These are phyloP conservation scores for Fusarium camptoceras DNA, from an alignment of 2,329 filamentous ascomycete genomes.

Conservation along the genomic window DNA sequence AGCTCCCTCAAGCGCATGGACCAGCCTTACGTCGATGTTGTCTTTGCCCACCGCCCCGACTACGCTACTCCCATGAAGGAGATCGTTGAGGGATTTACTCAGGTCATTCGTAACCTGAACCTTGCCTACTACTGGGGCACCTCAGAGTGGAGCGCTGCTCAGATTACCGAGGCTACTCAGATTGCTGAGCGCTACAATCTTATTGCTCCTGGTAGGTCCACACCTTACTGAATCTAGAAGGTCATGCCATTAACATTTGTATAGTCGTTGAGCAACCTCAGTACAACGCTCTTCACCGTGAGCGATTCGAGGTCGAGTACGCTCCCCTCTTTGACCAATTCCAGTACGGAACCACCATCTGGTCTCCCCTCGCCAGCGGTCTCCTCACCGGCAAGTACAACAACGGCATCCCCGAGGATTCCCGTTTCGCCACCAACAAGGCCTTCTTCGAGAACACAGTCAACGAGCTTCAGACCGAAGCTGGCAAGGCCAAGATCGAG, in stretches of 20 bases:
- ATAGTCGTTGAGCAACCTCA: slow-evolving; percentile 72
- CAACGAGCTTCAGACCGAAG: slow-evolving; percentile 27
- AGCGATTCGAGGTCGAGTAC: slow-evolving; percentile 73
- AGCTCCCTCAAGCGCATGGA: slow-evolving; percentile 42
- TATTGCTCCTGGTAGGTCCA: slow-evolving; percentile 67
- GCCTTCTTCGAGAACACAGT: slow-evolving; percentile 33
- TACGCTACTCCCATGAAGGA: slow-evolving; percentile 44
- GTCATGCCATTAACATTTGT: too few species aligned
- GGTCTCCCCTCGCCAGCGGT: slow-evolving; percentile 66
- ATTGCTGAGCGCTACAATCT: slow-evolving; percentile 70
- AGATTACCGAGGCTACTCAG: slow-evolving; percentile 68
- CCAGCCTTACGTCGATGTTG: slow-evolving; percentile 44
- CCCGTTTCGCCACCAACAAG: slow-evolving; percentile 60
- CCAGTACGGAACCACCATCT: slow-evolving; percentile 70
- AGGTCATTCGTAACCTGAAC: slow-evolving; percentile 45
- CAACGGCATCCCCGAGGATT: slow-evolving; percentile 65
- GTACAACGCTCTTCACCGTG: slow-evolving; percentile 72
- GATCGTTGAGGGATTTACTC: slow-evolving; percentile 46
- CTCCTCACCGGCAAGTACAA: slow-evolving; percentile 76
- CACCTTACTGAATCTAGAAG: too few species aligned
- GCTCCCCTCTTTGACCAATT: slow-evolving; percentile 68
- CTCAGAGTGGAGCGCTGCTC: slow-evolving; percentile 74
- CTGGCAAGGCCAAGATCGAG: slow-evolving; percentile 45
- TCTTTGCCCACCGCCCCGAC: slow-evolving; percentile 46
- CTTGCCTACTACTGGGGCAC: slow-evolving; percentile 61